Conservation (phyloP, 345 rosid genomes). For the Anacardium occidentale region DNA sequence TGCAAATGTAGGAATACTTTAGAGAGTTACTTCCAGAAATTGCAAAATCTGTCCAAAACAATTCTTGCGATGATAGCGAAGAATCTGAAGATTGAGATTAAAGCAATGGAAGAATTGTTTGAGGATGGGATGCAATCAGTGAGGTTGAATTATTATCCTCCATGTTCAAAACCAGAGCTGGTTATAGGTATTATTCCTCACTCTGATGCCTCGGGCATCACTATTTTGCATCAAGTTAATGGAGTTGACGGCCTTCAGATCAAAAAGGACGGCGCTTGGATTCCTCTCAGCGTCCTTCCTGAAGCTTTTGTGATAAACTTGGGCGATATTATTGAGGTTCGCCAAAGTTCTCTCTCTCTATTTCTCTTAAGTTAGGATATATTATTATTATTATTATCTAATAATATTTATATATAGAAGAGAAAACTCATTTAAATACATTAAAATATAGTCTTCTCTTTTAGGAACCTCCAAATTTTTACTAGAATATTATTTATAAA, state of each 20-base stretch:
- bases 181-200: conserved; percentile 21
- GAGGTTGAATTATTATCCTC: conserved; percentile 33
- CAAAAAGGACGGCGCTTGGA: conserved; percentile 20
- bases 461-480: too few relatives aligned
- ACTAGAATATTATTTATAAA: too few relatives aligned
- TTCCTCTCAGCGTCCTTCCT: conserved; percentile 8
- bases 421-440: too few relatives aligned
- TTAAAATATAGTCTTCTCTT: too few relatives aligned
- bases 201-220: conserved; percentile 20
- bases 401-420: too few relatives aligned
- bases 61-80: conserved; percentile 25
- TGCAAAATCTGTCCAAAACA: conserved; percentile 32
- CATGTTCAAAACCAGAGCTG: conserved; percentile 22
- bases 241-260: conserved; percentile 24
- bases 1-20: conserved; percentile 25
- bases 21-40: conserved; percentile 27
- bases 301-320: conserved; percentile 15
- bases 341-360: background rate
- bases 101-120: conserved; percentile 33
- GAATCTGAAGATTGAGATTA: conserved; percentile 20
- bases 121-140: conserved; percentile 36
- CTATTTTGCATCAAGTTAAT: conserved; percentile 19
- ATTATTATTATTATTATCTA: too few relatives aligned
- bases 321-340: conserved; percentile 22
- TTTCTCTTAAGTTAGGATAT: too few relatives aligned